These are phyloP conservation scores for Beverwykella pulmonaria DNA, from an alignment of 495 filamentous ascomycete species.

Conservation along the genomic window DNA sequence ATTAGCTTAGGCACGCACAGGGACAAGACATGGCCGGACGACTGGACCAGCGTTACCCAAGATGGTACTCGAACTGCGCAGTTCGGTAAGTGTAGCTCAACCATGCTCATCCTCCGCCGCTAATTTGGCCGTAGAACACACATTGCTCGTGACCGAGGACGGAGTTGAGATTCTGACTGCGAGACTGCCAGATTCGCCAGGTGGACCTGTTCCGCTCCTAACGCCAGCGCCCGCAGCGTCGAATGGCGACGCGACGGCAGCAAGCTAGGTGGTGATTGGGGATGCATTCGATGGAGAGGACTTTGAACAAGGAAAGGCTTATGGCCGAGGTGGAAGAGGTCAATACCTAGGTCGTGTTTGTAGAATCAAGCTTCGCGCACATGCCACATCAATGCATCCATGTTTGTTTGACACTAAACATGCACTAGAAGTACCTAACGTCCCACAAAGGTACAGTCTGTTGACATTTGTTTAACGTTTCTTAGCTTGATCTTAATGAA, in stretches of 20 bases:
- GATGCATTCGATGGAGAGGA: slow-evolving; percentile 11
- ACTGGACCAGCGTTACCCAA: slow-evolving; percentile 51
- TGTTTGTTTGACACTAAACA: not conserved
- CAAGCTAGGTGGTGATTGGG: not conserved
- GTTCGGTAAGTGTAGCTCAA: slow-evolving; percentile 44
- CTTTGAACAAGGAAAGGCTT: too few species aligned
- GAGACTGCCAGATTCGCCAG: slow-evolving; percentile 76
- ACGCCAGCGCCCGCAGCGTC: slow-evolving; percentile 45
- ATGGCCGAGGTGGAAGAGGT: too few species aligned
- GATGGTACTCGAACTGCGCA: slow-evolving; percentile 49
- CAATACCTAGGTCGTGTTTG: not conserved
- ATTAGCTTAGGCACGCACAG: slow-evolving; percentile 47
- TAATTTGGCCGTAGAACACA: slow-evolving; percentile 70
- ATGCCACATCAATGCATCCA: not conserved
- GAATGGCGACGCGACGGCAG: slow-evolving; percentile 31
- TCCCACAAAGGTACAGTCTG: too few species aligned
- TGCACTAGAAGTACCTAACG: not conserved
- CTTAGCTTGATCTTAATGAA: too few species aligned
- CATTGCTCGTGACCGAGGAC: slow-evolving; percentile 87
- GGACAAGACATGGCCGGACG: slow-evolving; percentile 53
- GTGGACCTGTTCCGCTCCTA: slow-evolving; percentile 71
- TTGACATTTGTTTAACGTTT: too few species aligned
- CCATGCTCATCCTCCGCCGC: not conserved
- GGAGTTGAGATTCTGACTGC: slow-evolving; percentile 94
- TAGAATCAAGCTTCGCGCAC: not conserved